These are phyloP conservation scores for Cladorrhinum samala DNA, from an alignment of 495 filamentous ascomycete genomes.

Conservation along the genomic window DNA sequence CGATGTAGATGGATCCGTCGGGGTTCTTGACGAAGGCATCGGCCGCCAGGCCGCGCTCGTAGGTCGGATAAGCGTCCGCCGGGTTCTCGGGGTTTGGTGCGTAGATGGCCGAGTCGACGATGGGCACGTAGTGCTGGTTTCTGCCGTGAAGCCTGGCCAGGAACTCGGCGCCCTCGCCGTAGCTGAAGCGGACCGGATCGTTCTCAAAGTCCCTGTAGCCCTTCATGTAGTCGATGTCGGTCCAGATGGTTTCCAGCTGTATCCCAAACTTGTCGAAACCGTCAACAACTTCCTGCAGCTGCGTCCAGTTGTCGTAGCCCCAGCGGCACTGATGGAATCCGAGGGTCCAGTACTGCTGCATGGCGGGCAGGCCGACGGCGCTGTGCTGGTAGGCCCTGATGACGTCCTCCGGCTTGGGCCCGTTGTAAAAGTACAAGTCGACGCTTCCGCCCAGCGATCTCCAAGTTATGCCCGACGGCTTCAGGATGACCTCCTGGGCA, in stretches of 20 bases:
- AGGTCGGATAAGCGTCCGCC: slow-evolving; percentile 64
- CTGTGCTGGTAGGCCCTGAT: slow-evolving; percentile 63
- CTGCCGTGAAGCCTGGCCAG: slow-evolving; percentile 57
- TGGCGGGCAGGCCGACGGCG: slow-evolving; percentile 64
- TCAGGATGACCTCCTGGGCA: slow-evolving; percentile 66
- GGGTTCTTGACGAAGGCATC: slow-evolving; percentile 63
- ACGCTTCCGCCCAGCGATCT: slow-evolving; percentile 71
- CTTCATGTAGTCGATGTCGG: slow-evolving; percentile 81
- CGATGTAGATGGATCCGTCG: slow-evolving; percentile 67
- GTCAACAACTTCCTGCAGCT: slow-evolving; percentile 68
- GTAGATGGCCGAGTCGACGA: slow-evolving; percentile 80
- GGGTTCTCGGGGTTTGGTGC: slow-evolving; percentile 66
- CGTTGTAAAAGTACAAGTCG: slow-evolving; percentile 78
- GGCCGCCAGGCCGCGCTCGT: slow-evolving; percentile 57
- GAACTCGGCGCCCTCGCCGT: slow-evolving; percentile 60
- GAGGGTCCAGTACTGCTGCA: slow-evolving; percentile 87
- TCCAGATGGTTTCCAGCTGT: slow-evolving; percentile 78
- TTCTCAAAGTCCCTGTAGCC: slow-evolving; percentile 64
- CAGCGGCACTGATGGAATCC: slow-evolving; percentile 83
- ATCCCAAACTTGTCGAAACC: slow-evolving; percentile 68
- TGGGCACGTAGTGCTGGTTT: slow-evolving; percentile 72
- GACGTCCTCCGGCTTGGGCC: slow-evolving; percentile 64
- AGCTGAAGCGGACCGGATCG: slow-evolving; percentile 59
- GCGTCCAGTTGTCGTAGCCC: slow-evolving; percentile 71
- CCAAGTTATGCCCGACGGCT: slow-evolving; percentile 66